phyloP scores from a whole-genome alignment of 495 filamentous ascomycete species.

The Apodospora peruviana region DNA sequence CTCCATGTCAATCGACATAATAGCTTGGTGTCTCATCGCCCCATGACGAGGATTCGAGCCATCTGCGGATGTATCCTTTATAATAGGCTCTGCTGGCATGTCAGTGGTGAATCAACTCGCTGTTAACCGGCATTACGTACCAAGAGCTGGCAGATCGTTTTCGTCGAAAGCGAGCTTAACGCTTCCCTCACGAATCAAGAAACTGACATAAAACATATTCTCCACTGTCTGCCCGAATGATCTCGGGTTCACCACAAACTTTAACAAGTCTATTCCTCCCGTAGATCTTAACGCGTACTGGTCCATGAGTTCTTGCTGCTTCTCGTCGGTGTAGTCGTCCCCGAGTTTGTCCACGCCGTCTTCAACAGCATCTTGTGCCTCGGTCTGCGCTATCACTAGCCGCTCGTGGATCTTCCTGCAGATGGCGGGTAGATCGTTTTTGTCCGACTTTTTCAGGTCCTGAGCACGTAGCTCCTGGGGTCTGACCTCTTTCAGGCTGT shows the following conservation, averaged over 20 bases:
- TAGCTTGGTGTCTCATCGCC: conserved; percentile 68
- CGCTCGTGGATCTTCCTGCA: conserved; percentile 59
- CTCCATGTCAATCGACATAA: conserved; percentile 77
- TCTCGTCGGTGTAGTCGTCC: conserved; percentile 19
- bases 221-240: conserved; percentile 96
- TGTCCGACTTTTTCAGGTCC: conserved; percentile 68
- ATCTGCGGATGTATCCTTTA: conserved; percentile 1
- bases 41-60: conserved; percentile 24
- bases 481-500: conserved; percentile 58
- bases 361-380: conserved; percentile 38
- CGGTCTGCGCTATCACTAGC: conserved; percentile 31
- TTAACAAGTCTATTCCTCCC: conserved; percentile 67
- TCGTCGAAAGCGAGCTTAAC: conserved; percentile 61
- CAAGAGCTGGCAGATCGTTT: conserved; percentile 60
- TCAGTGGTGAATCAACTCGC: conserved; percentile 2
- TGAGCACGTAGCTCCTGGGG: conserved; percentile 68
- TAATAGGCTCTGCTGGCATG: conserved; percentile 3
- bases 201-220: conserved; percentile 95
- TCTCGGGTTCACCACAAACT: conserved; percentile 78
- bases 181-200: conserved; percentile 82
- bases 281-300: conserved; percentile 52
- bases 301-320: conserved; percentile 45
- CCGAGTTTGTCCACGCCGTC: conserved; percentile 28
- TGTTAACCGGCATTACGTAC: conserved; percentile 43
- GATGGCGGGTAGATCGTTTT: conserved; percentile 63